Evolutionary conservation across 768 basidiomycete species (phyloP).

Genomic region (Lenzites betulinus): DNA sequence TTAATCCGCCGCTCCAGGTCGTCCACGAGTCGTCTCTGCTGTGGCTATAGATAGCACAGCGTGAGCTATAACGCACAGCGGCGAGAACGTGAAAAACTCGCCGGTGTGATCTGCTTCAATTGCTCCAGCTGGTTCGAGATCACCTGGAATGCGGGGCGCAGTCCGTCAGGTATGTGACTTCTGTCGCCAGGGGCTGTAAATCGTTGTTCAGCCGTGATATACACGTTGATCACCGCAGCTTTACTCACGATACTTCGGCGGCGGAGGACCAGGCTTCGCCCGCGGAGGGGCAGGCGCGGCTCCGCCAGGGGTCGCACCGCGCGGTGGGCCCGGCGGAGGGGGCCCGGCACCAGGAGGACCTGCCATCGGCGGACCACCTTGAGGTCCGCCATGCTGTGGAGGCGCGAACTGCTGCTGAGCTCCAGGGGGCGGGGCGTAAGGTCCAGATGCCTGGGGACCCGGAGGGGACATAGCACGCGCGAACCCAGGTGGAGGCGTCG

Average conservation of each 20-base stretch:
- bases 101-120: constrained; percentile 75
- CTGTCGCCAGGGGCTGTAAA: constrained; percentile 83
- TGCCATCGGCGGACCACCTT: constrained; percentile 11
- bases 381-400: constrained; percentile 5
- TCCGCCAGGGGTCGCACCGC: constrained; percentile 25
- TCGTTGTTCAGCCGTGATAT: constrained; percentile 12
- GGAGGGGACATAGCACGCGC: constrained; percentile 35
- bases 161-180: constrained; percentile 81
- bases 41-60: constrained; percentile 48
- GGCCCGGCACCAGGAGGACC: constrained; percentile 30
- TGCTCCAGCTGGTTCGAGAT: constrained; percentile 63
- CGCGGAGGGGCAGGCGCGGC: constrained; percentile 35
- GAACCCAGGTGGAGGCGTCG: constrained; percentile 45
- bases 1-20: constrained; percentile 88
- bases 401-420: constrained; percentile 15
- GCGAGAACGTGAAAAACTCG: constrained; percentile 39
- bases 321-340: constrained; percentile 30
- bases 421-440: constrained; percentile 23
- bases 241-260: constrained; percentile 60
- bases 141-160: constrained; percentile 64
- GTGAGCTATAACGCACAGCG: neutral
- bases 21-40: constrained; percentile 82
- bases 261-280: constrained; percentile 41
- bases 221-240: neutral
- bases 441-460: constrained; percentile 30